These are phyloP conservation scores for Oryza meridionalis DNA, from an alignment of 176 grass and related monocot genomes.

Conservation along the genomic window DNA sequence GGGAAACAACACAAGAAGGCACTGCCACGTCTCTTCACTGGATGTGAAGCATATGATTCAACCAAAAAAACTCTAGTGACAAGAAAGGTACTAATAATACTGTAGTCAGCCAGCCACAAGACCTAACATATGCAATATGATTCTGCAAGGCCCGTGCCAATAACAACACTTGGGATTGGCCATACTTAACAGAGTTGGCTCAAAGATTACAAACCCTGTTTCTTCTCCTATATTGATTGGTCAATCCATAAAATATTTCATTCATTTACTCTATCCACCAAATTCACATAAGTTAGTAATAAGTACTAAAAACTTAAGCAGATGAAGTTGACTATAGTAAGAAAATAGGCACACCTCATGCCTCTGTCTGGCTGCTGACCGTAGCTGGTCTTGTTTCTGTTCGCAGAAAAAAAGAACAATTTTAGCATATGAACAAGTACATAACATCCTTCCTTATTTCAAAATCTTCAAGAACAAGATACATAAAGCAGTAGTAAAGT, in stretches of 20 bases:
- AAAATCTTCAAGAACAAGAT: not conserved
- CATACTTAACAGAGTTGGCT: not conserved
- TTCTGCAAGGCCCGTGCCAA: not conserved
- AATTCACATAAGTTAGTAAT: not conserved
- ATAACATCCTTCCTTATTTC: slow-evolving; percentile 9
- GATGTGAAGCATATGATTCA: not conserved
- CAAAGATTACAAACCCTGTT: not conserved
- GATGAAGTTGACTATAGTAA: not conserved
- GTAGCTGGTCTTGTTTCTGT: slow-evolving; percentile 78
- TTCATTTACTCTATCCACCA: not conserved
- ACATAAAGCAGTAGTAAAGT: not conserved
- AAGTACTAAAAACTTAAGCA: slow-evolving; percentile 1
- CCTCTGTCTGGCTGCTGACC: slow-evolving; percentile 55
- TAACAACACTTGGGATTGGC: not conserved
- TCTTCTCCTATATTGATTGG: not conserved
- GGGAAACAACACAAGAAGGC: not conserved
- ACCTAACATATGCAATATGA: not conserved
- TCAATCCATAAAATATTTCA: not conserved
- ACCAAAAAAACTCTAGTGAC: not conserved
- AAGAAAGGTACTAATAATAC: not conserved
- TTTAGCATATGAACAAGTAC: slow-evolving; percentile 24
- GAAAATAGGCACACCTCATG: slow-evolving; percentile 65
- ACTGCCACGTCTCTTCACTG: not conserved
- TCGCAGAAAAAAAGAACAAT: slow-evolving; percentile 14
- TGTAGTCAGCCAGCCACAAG: not conserved